phyloP scores from a whole-genome alignment of 2,329 filamentous ascomycete species.

The Plenodomus tracheiphilus region DNA sequence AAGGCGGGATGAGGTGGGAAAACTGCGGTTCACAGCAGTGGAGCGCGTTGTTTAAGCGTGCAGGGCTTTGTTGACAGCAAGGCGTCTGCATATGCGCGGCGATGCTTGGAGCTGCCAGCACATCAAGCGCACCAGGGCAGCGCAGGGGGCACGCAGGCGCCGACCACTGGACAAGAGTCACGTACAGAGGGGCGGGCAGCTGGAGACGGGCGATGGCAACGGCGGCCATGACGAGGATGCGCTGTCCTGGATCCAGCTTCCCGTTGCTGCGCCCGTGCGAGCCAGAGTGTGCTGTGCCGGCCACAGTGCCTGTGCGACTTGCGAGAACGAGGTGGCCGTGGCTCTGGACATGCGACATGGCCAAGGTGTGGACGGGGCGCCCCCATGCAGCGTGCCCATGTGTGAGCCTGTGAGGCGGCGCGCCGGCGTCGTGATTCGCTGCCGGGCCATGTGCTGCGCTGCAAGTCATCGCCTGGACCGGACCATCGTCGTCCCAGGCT shows the following conservation, averaged over 20 bases:
- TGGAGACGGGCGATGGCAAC: neutral
- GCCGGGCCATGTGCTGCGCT: slow-evolving; percentile 22
- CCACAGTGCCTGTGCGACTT: no score
- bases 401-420: no score
- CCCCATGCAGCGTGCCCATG: no score
- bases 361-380: no score
- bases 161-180: slow-evolving; percentile 25
- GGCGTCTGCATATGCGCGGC: slow-evolving; percentile 31
- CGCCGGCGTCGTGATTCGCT: slow-evolving; percentile 15
- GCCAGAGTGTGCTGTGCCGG: no score
- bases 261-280: no score
- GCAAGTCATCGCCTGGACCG: slow-evolving; percentile 24
- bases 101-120: slow-evolving; percentile 33
- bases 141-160: slow-evolving; percentile 18
- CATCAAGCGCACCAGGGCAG: slow-evolving; percentile 33
- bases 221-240: slow-evolving; percentile 13
- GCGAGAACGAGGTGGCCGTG: no score
- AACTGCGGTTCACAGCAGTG: slow-evolving; percentile 30
- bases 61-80: slow-evolving; percentile 31
- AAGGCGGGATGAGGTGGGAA: slow-evolving; percentile 34
- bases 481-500: slow-evolving; percentile 1
- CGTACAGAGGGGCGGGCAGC: slow-evolving; percentile 22
- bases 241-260: no score
- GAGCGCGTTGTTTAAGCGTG: slow-evolving; percentile 33
- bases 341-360: no score